Conservation (phyloP, 257 asterid species). For the Fraxinus cuspidata region DNA sequence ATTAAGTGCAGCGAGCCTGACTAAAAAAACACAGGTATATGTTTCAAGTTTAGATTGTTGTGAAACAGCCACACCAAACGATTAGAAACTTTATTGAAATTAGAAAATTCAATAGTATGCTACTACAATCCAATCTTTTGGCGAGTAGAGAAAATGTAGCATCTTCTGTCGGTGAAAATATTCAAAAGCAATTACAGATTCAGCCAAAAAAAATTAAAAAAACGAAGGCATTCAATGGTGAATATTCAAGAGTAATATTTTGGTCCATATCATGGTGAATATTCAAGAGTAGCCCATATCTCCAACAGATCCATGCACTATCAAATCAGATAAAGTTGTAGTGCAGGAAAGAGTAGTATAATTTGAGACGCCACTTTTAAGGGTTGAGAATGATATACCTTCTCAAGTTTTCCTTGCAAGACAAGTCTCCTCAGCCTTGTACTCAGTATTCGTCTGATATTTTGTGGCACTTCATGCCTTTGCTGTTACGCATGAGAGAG, state of each 20-base stretch:
- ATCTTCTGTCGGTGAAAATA: not conserved
- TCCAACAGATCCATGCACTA: not conserved
- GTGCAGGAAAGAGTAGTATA: not conserved
- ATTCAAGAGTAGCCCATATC: not conserved
- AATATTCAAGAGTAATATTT: not conserved
- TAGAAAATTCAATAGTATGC: not conserved
- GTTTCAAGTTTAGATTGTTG: not conserved
- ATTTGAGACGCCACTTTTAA: not conserved
- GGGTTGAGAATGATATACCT: conserved; percentile 31
- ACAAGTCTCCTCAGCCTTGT: conserved; percentile 54
- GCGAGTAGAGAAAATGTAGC: not conserved
- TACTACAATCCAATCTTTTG: not conserved
- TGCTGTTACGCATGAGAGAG: conserved; percentile 36
- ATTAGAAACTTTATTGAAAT: too few relatives aligned
- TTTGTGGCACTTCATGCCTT: conserved; percentile 42
- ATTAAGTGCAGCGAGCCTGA: too few relatives aligned
- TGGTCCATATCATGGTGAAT: not conserved
- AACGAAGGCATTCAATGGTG: not conserved
- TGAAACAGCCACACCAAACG: not conserved
- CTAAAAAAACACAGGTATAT: not conserved
- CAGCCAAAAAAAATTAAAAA: not conserved
- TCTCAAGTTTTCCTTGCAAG: conserved; percentile 51
- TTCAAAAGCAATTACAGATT: not conserved
- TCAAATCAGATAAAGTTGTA: not conserved
- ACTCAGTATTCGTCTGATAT: conserved; percentile 46